Conservation (phyloP, 2,329 filamentous ascomycete genomes). For the Xylaria sp. region DNA sequence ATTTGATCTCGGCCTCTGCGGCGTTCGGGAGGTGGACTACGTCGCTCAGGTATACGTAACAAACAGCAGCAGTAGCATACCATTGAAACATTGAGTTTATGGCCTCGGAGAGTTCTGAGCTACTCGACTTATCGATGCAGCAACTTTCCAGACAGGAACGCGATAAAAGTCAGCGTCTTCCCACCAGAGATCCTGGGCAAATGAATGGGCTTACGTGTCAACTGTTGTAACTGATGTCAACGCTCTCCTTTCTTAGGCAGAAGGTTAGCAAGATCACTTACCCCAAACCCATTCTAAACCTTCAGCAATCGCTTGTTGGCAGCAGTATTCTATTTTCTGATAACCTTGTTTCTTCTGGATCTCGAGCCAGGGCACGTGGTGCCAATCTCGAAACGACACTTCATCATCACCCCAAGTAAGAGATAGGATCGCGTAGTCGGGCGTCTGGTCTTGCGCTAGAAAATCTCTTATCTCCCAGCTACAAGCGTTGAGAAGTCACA, state of each 20-base stretch:
- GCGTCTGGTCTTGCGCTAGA: constrained; percentile 29
- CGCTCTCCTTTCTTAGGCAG: not conserved
- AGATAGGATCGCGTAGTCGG: constrained; percentile 41
- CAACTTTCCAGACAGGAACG: constrained; percentile 17
- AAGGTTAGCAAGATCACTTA: not conserved
- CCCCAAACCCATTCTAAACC: constrained; percentile 37
- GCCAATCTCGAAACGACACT: constrained; percentile 31
- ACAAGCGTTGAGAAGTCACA: constrained; percentile 40
- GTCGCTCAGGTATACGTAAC: constrained; percentile 39
- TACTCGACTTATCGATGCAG: constrained; percentile 43
- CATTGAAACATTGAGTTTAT: no score
- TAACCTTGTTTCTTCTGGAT: constrained; percentile 11
- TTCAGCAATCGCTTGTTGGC: constrained; percentile 35
- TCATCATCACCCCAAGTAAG: constrained; percentile 40
- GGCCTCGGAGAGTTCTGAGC: constrained; percentile 41
- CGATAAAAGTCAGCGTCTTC: not conserved
- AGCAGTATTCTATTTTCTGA: constrained; percentile 29
- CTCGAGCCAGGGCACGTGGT: not conserved
- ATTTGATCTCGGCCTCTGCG: constrained; percentile 19
- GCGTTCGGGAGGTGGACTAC: constrained; percentile 24
- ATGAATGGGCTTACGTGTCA: constrained; percentile 28
- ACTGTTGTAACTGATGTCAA: constrained; percentile 9
- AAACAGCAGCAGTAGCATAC: constrained; percentile 36
- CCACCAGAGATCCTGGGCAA: not conserved
- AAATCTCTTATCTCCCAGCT: constrained; percentile 38